phyloP scores from a whole-genome alignment of 2,329 filamentous ascomycete species.

The Metarhizium rileyi region DNA sequence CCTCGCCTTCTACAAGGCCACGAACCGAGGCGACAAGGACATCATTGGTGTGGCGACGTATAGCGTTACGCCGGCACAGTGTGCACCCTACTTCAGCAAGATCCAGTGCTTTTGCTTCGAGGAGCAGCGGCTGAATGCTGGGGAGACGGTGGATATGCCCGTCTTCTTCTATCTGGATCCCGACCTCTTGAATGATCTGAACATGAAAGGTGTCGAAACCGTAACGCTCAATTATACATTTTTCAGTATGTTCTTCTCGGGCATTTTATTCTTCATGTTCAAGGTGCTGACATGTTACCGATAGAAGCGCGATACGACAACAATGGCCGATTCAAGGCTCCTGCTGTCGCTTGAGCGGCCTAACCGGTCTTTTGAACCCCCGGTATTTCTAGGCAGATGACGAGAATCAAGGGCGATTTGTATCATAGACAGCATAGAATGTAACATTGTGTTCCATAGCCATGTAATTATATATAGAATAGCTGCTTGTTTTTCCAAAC shows the following conservation, averaged over 20 bases:
- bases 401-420: not conserved
- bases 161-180: slow-evolving; percentile 99
- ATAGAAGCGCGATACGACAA: slow-evolving; percentile 37
- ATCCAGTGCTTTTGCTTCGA: slow-evolving; percentile 99
- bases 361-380: not conserved
- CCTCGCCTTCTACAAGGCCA: slow-evolving; percentile 94
- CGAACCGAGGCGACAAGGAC: slow-evolving; percentile 79
- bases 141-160: slow-evolving; percentile 98
- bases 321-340: slow-evolving; percentile 33
- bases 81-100: slow-evolving; percentile 97
- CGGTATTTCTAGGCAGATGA: not conserved
- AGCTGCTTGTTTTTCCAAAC: not conserved
- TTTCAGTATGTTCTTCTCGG: slow-evolving; percentile 64
- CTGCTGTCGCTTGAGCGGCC: slow-evolving; percentile 13
- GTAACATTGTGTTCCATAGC: not conserved
- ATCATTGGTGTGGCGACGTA: slow-evolving; percentile 98
- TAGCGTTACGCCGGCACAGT: slow-evolving; percentile 90
- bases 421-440: not conserved
- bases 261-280: not conserved
- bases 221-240: slow-evolving; percentile 97
- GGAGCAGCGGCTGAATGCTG: slow-evolving; percentile 85
- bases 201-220: slow-evolving; percentile 89
- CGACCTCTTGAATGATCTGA: slow-evolving; percentile 82
- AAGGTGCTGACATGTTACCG: slow-evolving; percentile 22
- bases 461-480: not conserved